These are phyloP conservation scores for Bruguiera hainesii DNA, from an alignment of 441 rosid species.

Conservation along the genomic window DNA sequence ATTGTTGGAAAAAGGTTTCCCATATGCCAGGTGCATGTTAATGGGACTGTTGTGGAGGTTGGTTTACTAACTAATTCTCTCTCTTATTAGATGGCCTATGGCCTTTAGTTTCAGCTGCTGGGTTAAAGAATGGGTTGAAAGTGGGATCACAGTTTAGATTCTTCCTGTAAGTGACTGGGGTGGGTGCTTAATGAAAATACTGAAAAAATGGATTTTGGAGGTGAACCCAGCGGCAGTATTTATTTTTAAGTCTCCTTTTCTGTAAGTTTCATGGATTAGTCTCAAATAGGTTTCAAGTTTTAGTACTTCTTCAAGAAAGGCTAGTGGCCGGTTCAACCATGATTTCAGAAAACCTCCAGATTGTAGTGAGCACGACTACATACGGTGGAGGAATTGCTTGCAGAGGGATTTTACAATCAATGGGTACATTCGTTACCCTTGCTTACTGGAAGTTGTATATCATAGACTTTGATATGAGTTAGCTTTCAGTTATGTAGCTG, in stretches of 20 bases:
- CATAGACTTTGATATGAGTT: neutral
- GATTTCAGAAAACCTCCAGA: constrained; percentile 34
- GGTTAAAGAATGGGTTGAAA: neutral
- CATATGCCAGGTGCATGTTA: constrained; percentile 69
- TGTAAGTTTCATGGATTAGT: constrained; percentile 8
- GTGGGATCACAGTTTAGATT: neutral
- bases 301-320: constrained; percentile 41
- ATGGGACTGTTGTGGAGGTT: constrained; percentile 60
- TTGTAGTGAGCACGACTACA: constrained; percentile 47
- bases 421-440: constrained; percentile 36
- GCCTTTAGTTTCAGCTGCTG: neutral
- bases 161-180: neutral
- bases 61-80: neutral
- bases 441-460: neutral
- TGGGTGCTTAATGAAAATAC: neutral
- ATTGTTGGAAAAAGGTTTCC: constrained; percentile 72
- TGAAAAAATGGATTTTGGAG: neutral
- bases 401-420: constrained; percentile 78
- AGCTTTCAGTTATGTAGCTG: neutral
- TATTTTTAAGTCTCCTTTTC: neutral
- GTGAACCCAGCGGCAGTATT: neutral
- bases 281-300: constrained; percentile 63
- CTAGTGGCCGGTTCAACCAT: constrained; percentile 24
- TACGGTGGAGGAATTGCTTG: constrained; percentile 62
- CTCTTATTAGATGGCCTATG: neutral